Evolutionary conservation across 2,329 filamentous ascomycete genomes (phyloP), one percentile per base, ranked within the genome.

Genomic region (Fusarium odoratissimum): DNA sequence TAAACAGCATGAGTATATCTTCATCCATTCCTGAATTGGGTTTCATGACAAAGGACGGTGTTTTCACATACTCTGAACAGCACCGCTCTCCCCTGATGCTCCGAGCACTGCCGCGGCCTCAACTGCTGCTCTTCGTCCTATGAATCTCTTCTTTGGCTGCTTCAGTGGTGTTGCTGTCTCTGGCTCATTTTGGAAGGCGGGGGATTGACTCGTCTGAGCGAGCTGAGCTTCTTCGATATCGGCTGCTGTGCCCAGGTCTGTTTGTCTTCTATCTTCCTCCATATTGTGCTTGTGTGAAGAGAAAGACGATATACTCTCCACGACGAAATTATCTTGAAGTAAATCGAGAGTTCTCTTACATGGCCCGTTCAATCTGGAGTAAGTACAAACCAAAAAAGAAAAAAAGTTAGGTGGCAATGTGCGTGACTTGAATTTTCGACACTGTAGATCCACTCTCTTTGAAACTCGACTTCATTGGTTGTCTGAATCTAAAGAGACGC

Each of bases 121-220:
- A 69, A 90, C 87, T 13, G 93, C 93, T 28, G 93, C 89, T 76
- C 92, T 90, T 74, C 94, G 88, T 35, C 96, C 96, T 23, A 99
- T 92, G 75, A 99, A 99, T 64, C 95, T 90, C 83, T 95, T 95
- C 85, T 93, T 97, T 28, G 96, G 96, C 77, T 95, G 92, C 79
- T 88, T 93, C 25, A 85, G 75, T 11, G 82, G 82, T 30, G 84
- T 81, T 66, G 86, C 87, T 80, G 63, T 31, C 41, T 63, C 48
- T 48, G 64, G 45, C 42, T 72, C 67, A 28, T 40, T 70, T 37
- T 75, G 69, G 54, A 64, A 44, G 49, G 56, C 42, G 64, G 75
- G 60, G 65, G 68, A 54, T 42, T 62, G 57, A 56, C 59, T 69
- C 35, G 80, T 75, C 80, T 84, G 78, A 45, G 82, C 79, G 64